These are phyloP conservation scores for Pseudopithomyces maydicus DNA, from an alignment of 2,329 filamentous ascomycete species.

Conservation along the genomic window DNA sequence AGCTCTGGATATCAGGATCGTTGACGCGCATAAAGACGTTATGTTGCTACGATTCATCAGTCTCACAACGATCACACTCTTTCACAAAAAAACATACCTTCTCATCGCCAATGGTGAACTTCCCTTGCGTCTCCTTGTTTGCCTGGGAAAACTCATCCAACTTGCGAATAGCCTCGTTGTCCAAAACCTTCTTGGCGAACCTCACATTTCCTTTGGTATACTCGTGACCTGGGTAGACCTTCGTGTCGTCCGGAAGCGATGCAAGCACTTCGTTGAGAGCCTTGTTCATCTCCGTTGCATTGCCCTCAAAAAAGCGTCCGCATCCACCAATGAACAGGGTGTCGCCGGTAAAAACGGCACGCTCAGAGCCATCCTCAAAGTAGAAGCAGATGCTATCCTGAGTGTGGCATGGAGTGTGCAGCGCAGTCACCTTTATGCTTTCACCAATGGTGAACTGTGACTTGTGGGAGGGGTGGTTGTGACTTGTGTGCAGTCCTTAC, in stretches of 20 bases:
- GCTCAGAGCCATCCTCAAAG: slow-evolving; percentile 78
- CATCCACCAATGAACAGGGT: slow-evolving; percentile 96
- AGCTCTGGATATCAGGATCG: slow-evolving; percentile 84
- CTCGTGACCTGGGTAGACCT: slow-evolving; percentile 93
- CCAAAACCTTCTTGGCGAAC: slow-evolving; percentile 78
- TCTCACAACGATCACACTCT: neutral
- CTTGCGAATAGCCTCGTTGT: slow-evolving; percentile 73
- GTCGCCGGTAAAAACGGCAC: slow-evolving; percentile 92
- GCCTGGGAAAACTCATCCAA: slow-evolving; percentile 76
- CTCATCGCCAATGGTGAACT: slow-evolving; percentile 96
- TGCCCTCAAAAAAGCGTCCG: slow-evolving; percentile 95
- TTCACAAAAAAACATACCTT: slow-evolving; percentile 65
- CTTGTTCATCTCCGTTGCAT: slow-evolving; percentile 81
- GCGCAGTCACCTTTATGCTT: slow-evolving; percentile 77
- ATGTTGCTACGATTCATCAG: slow-evolving; percentile 65
- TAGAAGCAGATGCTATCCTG: slow-evolving; percentile 98
- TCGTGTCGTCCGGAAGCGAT: slow-evolving; percentile 83
- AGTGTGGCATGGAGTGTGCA: slow-evolving; percentile 98
- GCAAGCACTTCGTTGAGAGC: slow-evolving; percentile 87
- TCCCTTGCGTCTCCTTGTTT: slow-evolving; percentile 88
- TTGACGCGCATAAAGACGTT: slow-evolving; percentile 96
- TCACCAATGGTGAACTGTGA: slow-evolving; percentile 81
- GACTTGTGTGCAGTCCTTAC: slow-evolving; percentile 82
- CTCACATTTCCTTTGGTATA: slow-evolving; percentile 98
- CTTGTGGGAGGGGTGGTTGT: slow-evolving; percentile 76